Base-by-base conservation (phyloP, 177 flowering plant species). In the Tripterygium wilfordii region DNA sequence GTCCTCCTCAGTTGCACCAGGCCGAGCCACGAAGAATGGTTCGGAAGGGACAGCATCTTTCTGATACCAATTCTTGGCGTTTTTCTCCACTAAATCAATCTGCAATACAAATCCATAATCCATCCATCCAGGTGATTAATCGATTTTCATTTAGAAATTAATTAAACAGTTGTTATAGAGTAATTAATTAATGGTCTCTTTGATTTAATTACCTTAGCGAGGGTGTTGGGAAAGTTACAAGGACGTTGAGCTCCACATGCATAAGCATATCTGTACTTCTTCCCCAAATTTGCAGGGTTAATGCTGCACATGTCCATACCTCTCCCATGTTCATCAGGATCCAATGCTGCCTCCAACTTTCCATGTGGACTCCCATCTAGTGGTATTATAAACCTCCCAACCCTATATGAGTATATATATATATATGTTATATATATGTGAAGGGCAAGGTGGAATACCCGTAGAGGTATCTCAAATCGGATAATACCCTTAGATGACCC, bases 251-350 rank as follows among this genome's bases (percentile, higher is more conserved):
- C 99, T 8, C 99, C 99, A 60, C 91, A 86, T 25, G 97, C 97
- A 60, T 92, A 89, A 30, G 88, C 88, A 56, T 82, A 92, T 64
- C 99, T 67, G 50, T 92, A 92, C 36, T 76, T 67, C 58, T 69
- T 69, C 48, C 97, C 98, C 42, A 84, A 42, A 64, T 67, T 75
- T 33, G 62, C 65, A 16, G 91, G 96, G 62, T 92, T 86, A 23
- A 92, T 78, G 72, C 95, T 89, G 76, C 97, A 92, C 99, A 92
- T 92, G 47, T 92, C 99, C 80, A 92, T 68, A 14, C 88, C 99
- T 73, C 56, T 77, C 3, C 97, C 99, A 76, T 92, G 99, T 37
- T 82, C 70, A 5, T 86, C 60, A 19, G 99, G 89, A 36, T 89
- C 85, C 67, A 92, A 46, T 20, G 96, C 99, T 49, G 87, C 71